phyloP scores from a whole-genome alignment of 2,329 filamentous ascomycete species.

The Phaeosphaeriaceae sp. region DNA sequence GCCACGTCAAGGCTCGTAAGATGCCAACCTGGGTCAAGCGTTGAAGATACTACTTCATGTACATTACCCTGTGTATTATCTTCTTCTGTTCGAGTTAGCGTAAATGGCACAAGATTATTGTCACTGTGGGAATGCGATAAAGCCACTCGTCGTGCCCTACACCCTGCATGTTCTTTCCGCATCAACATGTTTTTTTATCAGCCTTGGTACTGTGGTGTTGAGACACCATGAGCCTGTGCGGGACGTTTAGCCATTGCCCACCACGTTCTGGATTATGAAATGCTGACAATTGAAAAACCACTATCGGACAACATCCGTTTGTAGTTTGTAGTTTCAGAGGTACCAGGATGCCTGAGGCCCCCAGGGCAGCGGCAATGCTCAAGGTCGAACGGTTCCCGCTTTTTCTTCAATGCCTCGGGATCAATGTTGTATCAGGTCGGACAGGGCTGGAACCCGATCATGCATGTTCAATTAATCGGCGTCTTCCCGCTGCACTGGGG shows the following conservation, averaged over 20 bases:
- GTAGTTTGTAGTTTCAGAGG: background rate
- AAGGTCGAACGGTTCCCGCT: conserved; percentile 3
- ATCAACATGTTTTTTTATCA: background rate
- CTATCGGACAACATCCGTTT: background rate
- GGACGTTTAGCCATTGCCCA: background rate
- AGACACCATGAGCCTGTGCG: conserved; percentile 4
- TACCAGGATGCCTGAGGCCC: background rate
- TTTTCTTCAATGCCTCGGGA: conserved; percentile 14
- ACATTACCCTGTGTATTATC: conserved; percentile 27
- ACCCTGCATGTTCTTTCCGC: background rate
- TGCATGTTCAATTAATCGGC: conserved; percentile 11
- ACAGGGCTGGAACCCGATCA: conserved; percentile 15
- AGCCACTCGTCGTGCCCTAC: background rate
- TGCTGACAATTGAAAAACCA: background rate
- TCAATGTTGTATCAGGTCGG: conserved; percentile 16
- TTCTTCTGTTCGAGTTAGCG: background rate
- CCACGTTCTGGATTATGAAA: background rate
- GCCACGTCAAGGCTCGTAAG: conserved; percentile 95
- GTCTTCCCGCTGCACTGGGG: conserved; percentile 5
- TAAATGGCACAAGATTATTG: background rate
- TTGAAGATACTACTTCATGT: conserved; percentile 47
- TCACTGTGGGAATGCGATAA: background rate
- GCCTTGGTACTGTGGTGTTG: background rate
- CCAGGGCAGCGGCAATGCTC: background rate
- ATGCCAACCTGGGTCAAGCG: conserved; percentile 97